Evolutionary conservation across 1,284 basidiomycete species (phyloP), one percentile per base, ranked within the genome.

Genomic region (Chalciporus piperatoides): DNA sequence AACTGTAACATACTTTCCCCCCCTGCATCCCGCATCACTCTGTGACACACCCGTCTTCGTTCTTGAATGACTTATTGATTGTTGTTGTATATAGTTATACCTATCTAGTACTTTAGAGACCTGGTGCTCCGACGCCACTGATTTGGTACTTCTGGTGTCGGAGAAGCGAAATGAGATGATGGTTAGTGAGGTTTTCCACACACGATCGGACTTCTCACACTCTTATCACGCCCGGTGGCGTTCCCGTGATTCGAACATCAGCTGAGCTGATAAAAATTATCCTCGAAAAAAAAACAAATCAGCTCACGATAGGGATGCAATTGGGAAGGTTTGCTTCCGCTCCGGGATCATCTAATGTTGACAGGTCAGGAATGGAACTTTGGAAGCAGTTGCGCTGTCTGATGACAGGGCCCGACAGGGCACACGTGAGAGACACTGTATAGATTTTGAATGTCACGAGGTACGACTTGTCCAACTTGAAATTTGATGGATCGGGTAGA

Each of bases 81-180:
- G 36, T 55, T 51, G 46, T 10, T 63, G 62, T 64, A 67, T 63
- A 64, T 67, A 64, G 64, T 64, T 64, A 65, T 67, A 58, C 43
- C 12, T 65, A 60, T 67, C 53, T 62, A 62, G 56, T 40, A 46
- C 37, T 39, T 37, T 64, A 65, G 59, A 56, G 24, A 12, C 35
- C 23, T 38, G n/a, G 23, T 47, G 12, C 24, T n/a, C 14, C 38
- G 38, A 39, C 38, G 40, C 52, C 56, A 46, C 49, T 24, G 30
- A 25, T 32, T 17, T 33, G 35, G 25, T 30, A 10, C 6, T 37
- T 28, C 24, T 33, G 10, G 12, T 43, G 30, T 46, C 44, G 45
- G 55, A 30, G 42, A 49, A 44, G 36, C 50, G 46, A 60, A 55
- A 41, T 46, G n/a, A 24, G 52, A 56, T 48, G 50, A 27, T 4